phyloP scores from a whole-genome alignment of 2,329 filamentous ascomycete genomes.

The Mollisiaceae sp. region DNA sequence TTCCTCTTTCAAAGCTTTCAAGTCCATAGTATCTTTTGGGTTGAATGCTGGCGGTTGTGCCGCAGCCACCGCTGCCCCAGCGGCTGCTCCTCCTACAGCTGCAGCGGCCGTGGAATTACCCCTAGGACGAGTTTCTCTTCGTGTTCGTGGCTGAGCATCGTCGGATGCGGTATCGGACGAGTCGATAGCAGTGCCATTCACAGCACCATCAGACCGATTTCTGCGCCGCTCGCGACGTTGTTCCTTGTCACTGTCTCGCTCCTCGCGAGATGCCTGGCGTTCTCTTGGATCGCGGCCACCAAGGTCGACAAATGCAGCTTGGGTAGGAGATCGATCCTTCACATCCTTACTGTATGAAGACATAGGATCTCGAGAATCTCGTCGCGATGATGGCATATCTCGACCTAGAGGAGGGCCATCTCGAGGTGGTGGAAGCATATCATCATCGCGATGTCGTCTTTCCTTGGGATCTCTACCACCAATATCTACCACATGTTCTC shows the following conservation, averaged over 20 bases:
- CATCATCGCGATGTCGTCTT: constrained; percentile 32
- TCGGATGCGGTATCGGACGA: constrained; percentile 37
- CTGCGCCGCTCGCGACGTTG: constrained; percentile 27
- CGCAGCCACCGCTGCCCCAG: constrained; percentile 28
- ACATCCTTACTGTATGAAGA: constrained; percentile 8
- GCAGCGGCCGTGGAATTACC: constrained; percentile 27
- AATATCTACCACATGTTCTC: constrained; percentile 31
- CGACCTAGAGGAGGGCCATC: constrained; percentile 21
- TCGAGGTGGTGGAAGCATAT: constrained; percentile 25
- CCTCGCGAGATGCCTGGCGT: constrained; percentile 43
- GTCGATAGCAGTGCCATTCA: constrained; percentile 28
- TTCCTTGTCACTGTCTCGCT: constrained; percentile 27
- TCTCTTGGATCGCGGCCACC: constrained; percentile 55
- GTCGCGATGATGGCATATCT: constrained; percentile 23
- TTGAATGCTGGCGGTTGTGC: constrained; percentile 37
- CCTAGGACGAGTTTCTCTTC: constrained; percentile 26
- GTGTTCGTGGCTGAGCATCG: constrained; percentile 27
- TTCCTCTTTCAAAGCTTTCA: constrained; percentile 36
- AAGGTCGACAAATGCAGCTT: constrained; percentile 30
- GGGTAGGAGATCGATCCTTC: constrained; percentile 17
- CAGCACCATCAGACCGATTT: constrained; percentile 26
- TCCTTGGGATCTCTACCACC: constrained; percentile 35
- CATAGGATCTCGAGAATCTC: constrained; percentile 27
- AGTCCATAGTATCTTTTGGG: constrained; percentile 43
- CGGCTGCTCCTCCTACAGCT: constrained; percentile 23